phyloP scores from a whole-genome alignment of 192 early-diverging fungal species.

The Allomyces javanicus region DNA sequence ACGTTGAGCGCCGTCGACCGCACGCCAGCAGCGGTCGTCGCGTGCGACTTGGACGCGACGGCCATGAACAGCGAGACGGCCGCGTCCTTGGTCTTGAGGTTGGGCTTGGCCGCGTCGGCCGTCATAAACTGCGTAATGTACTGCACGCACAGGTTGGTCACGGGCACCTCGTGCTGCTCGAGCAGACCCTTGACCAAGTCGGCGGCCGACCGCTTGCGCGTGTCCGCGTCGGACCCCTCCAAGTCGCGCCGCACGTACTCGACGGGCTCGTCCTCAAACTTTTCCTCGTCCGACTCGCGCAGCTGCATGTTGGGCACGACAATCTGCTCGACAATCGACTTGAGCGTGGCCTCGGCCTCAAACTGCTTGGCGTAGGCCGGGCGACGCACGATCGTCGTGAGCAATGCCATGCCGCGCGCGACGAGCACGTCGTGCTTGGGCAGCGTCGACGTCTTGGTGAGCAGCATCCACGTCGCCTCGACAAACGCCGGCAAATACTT shows the following conservation, averaged over 20 bases:
- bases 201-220: constrained; percentile 75
- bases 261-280: constrained; percentile 93
- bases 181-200: constrained; percentile 82
- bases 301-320: constrained; percentile 81
- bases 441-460: constrained; percentile 49
- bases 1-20: constrained; percentile 38
- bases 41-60: constrained; percentile 52
- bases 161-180: constrained; percentile 53
- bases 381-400: constrained; percentile 68
- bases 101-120: constrained; percentile 1
- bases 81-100: constrained; percentile 92
- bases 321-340: constrained; percentile 72
- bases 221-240: constrained; percentile 78
- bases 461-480: constrained; percentile 64
- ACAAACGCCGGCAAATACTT: constrained; percentile 60
- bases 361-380: constrained; percentile 55
- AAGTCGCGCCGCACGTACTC: constrained; percentile 83
- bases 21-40: not conserved
- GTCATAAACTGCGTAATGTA: not conserved
- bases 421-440: constrained; percentile 74
- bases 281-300: constrained; percentile 70
- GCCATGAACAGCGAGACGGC: constrained; percentile 83
- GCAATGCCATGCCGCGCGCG: constrained; percentile 70
- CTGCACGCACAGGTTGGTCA: not conserved
- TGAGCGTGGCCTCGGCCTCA: constrained; percentile 42